Evolutionary conservation across 495 filamentous ascomycete genomes (phyloP), one percentile per base, ranked within the genome.

Genomic region (Cercophora newfieldiana): DNA sequence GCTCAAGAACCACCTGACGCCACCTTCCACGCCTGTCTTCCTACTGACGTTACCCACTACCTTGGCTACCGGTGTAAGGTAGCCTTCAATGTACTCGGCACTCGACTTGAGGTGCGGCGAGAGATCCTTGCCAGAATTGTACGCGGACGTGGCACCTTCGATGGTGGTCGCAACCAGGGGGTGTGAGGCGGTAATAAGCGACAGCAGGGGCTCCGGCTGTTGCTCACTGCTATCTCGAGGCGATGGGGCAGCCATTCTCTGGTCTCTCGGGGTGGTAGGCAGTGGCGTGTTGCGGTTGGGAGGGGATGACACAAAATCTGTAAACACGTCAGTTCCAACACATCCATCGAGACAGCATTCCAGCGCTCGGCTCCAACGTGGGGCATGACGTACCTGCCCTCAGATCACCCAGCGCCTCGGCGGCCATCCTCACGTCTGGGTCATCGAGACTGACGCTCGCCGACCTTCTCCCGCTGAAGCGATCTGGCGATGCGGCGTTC

Each of bases 71-170:
- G 92, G 93, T 1, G 88, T 88, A 37, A 97, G 88, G 68, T 87
- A 91, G 37, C 89, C 88, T 75, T 97, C 94, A 29, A 97, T 86
- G 68, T 92, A 90, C 71, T 96, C 91, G 47, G 91, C 92, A 66
- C 91, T 85, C 48, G 89, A 89, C 70, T 90, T 91, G 77, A 97
- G 89, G 2, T 90, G 86, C 0, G 93, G 92, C 5, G 91, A 93
- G 72, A 95, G 95, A 25, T 90, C 90, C 75, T 98, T 97, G 19
- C 90, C 90, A 4, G 83, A 87, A 30, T 87, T 85, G 72, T 97
- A 98, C 2, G 90, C 91, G 29, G 89, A 90, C 1, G 93, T 81
- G 0, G 92, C 93, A 51, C 87, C 88, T 70, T 89, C 89, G 67
- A 97, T 92, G 0, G 92, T 90, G 10, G 90, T 89, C 1, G 88